Evolutionary conservation across 768 basidiomycete genomes (phyloP), one percentile per base, ranked within the genome.

Genomic region (Fomitopsis serialis): DNA sequence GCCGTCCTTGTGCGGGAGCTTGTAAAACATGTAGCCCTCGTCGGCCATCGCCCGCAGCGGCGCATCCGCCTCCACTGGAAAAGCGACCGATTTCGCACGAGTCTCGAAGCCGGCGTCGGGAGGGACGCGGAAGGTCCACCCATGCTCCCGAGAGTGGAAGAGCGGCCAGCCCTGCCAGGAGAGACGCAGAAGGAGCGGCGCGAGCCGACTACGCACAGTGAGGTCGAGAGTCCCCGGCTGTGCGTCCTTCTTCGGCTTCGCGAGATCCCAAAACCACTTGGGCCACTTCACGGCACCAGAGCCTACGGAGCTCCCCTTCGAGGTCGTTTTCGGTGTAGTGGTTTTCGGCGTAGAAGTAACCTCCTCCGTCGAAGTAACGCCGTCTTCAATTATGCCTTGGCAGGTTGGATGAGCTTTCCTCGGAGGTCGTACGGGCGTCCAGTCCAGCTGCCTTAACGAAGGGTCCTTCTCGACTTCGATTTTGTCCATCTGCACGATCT

Each of bases 1-100:
- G 2, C 96, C 96, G 58, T 96, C 93, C 66, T 94, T 93, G 70
- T 99, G 97, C 0, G 97, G 97, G 0, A 99, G 76, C 69, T 97
- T 94, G 76, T 91, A 90, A 70, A 93, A 99, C 1, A 74, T 52
- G 63, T 74, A 87, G 2, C 78, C 78, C 2, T 72, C 76, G 17
- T 75, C 71, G 12, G 75, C 67, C 3, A 66, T 62, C 44, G 74
- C 69, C 42, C 75, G 70, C 9, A 94, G 73, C 1, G 64, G 53
- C 22, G 78, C 73, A 61, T 95, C 92, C 0, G 76, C 79, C 4
- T 78, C 73, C 42, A 88, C 79, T 43, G 78, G 75, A 69, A 94
- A 64, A n/a, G 45, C 45, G 9, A 66, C 53, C 10, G 60, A 7
- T 15, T 42, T 51, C 2, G 78, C 48, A 62, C 80, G 68, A 9